These are phyloP conservation scores for Penicillium mononematosum DNA, from an alignment of 495 filamentous ascomycete genomes.

Conservation along the genomic window DNA sequence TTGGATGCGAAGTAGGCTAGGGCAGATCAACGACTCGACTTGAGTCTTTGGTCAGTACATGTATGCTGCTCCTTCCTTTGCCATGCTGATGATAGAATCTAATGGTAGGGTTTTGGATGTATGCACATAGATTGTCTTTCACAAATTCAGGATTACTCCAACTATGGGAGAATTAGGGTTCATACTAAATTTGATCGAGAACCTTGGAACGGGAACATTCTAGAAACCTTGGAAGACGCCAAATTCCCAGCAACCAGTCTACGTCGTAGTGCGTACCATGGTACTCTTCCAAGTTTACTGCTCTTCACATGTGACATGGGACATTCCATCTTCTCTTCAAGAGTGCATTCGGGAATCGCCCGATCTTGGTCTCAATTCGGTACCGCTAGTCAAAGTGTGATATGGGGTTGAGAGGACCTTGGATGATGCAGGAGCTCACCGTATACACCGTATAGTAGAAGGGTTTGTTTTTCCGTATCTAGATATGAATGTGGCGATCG, in stretches of 20 bases:
- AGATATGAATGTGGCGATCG: background rate
- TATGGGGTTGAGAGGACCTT: too few species aligned
- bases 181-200: background rate
- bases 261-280: too few species aligned
- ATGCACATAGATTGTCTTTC: background rate
- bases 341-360: too few species aligned
- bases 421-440: too few species aligned
- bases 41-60: background rate
- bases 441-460: background rate
- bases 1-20: constrained; percentile 19
- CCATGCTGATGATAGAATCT: background rate
- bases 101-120: background rate
- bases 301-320: too few species aligned
- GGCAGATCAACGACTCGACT: background rate
- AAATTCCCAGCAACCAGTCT: too few species aligned
- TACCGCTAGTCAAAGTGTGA: too few species aligned
- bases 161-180: background rate
- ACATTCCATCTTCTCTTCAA: too few species aligned
- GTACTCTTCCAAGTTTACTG: too few species aligned
- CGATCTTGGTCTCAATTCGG: too few species aligned
- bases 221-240: too few species aligned
- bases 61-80: background rate
- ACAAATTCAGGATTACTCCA: too few species aligned
- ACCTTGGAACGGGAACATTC: background rate
- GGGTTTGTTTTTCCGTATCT: background rate